Conservation (phyloP, 345 rosid species). For the Syzygium grande region DNA sequence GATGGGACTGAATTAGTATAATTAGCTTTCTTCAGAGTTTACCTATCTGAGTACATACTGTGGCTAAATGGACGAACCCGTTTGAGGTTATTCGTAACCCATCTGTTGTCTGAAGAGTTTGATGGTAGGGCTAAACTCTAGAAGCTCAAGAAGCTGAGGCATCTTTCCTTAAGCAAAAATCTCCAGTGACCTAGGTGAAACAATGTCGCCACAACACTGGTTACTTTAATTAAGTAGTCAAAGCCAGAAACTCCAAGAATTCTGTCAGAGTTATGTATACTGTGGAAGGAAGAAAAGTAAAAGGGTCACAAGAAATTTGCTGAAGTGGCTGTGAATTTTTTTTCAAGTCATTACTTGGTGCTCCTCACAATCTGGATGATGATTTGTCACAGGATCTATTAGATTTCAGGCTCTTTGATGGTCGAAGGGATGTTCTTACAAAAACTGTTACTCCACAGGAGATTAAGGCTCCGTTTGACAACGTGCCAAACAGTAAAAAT, state of each 20-base stretch:
- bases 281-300: neutral
- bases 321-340: neutral
- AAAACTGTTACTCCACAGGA: neutral
- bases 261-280: neutral
- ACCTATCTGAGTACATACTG: neutral
- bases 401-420: neutral
- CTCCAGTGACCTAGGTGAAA: neutral
- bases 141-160: neutral
- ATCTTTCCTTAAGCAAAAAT: neutral
- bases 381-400: neutral
- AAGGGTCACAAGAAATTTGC: neutral
- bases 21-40: neutral
- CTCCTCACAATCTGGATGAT: neutral
- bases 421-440: neutral
- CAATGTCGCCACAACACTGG: too few species aligned
- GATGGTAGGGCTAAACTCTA: neutral
- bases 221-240: neutral
- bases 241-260: neutral
- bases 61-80: neutral
- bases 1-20: neutral
- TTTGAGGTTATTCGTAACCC: neutral
- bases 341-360: neutral
- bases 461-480: too few species aligned
- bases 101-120: neutral
- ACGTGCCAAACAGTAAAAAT: too few species aligned